Evolutionary conservation across 345 rosid species (phyloP), one percentile per base, ranked within the genome.

Genomic region (Citrus hindsii): DNA sequence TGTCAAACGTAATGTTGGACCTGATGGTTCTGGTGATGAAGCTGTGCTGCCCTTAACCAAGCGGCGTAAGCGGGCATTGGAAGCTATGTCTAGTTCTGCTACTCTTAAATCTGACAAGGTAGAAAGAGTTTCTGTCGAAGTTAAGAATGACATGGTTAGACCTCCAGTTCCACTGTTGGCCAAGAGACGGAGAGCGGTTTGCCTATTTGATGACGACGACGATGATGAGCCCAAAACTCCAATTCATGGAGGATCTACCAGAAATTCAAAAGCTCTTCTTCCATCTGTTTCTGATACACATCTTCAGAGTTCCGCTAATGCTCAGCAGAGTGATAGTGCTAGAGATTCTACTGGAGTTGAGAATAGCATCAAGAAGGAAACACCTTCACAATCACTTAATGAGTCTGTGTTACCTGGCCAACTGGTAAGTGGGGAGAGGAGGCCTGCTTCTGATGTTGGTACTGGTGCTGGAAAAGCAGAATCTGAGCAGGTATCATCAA

Each of bases 191-290:
- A 90, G 97, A 86, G 91, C 87, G 42, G 94, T 92, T 83, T 81
- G 93, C 85, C 86, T 93, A 38, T 85, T 68, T 60, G 95, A 88
- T 53, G 95, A 87, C 28, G 93, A 89, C 27, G 90, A 85, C 55
- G 92, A 89, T 71, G 93, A 89, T 40, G 90, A 85, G 71, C 92
- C 92, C 21, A 92, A 91, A 86, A 95, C 98, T 87, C 98, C 99
- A 56, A 86, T 93, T 83, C 92, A 92, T 79, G 92, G 90, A 77
- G 90, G 84, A 77, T 77, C 86, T 76, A 76, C 75, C 27, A 82
- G 72, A 81, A 86, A 73, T 83, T 77, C 69, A 61, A 87, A 75
- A 75, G 83, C 69, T 53, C 75, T 87, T 53, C 75, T 86, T 60
- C 37, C 77, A 30, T 76, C 80, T 76, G 82, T 71, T 81, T 62